Evolutionary conservation across 176 grass and related monocot species (phyloP).

Genomic region (Aechmea fasciata): DNA sequence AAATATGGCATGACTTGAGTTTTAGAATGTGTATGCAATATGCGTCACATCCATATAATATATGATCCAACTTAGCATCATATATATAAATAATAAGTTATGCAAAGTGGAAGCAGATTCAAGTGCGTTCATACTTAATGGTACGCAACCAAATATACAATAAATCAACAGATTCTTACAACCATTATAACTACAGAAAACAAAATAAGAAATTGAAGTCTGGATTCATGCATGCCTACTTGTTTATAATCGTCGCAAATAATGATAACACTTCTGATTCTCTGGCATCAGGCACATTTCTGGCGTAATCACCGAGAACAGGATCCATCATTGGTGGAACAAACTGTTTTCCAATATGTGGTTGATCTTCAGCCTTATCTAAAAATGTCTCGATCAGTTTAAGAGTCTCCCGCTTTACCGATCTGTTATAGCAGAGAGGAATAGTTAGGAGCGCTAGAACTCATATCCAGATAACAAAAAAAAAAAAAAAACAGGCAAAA

Average conservation of each 20-base stretch:
- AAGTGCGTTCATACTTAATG: background rate
- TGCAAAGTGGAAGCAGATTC: background rate
- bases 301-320: conserved; percentile 86
- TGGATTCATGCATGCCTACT: conserved; percentile 31
- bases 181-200: background rate
- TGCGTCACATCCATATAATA: background rate
- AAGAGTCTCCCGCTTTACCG: conserved; percentile 92
- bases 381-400: conserved; percentile 99
- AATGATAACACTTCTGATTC: conserved; percentile 98
- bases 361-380: conserved; percentile 98
- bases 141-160: background rate
- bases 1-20: background rate
- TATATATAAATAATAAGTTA: conserved; percentile 1
- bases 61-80: background rate
- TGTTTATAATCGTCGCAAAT: conserved; percentile 97
- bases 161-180: background rate
- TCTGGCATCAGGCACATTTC: conserved; percentile 98
- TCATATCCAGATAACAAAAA: background rate
- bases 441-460: background rate
- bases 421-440: conserved; percentile 43
- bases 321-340: conserved; percentile 99
- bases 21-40: too few relatives aligned
- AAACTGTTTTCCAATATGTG: conserved; percentile 90
- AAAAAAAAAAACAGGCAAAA: background rate
- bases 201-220: conserved; percentile 1